Evolutionary conservation across 768 basidiomycete genomes (phyloP), one percentile per base, ranked within the genome.

Genomic region (Rhodotorula toruloides): DNA sequence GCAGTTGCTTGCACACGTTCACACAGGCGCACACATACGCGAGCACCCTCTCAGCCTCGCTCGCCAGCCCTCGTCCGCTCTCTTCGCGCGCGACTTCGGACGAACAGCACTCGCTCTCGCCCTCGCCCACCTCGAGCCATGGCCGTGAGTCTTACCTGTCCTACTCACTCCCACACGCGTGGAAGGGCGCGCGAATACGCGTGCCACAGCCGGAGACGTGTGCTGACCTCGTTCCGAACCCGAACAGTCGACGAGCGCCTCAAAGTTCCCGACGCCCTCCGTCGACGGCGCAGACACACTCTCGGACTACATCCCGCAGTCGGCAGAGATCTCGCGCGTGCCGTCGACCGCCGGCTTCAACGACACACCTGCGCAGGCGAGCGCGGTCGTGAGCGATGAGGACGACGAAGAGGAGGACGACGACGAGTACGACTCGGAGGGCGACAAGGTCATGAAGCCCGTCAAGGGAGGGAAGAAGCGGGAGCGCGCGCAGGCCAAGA

Each of bases 291-390:
- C 16, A 22, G 91, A 93, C 77, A 86, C 90, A 55, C 82, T 96
- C 67, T 90, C 88, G 74, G 91, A 94, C 77, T 84, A 93, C 63
- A 86, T 94, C 13, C 91, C 91, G 4, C 74, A 74, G 29, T 88
- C 87, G 76, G 90, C 91, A 76, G 90, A 93, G 69, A 86, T 92
- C 52, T 92, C 90, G 61, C 84, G 91, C 74, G 88, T 90, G 81
- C 90, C 65, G 22, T 65, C 68, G 10, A 47, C 53, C n/a, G 61
- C 63, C 3, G 90, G 88, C 71, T 49, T 75, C 22, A 73, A 74
- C 25, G 86, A 87, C 72, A 85, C 87, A 0, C 84, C 29, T 22
- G 22, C 79, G 1, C 87, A 89, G 40, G 86, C 84, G 47, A 32
- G 50, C 31, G 88, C 67, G 36, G 72, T 89, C 74, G 87, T 86